These are phyloP conservation scores for Nidularia pulvinata DNA, from an alignment of 768 basidiomycete species.

Conservation along the genomic window DNA sequence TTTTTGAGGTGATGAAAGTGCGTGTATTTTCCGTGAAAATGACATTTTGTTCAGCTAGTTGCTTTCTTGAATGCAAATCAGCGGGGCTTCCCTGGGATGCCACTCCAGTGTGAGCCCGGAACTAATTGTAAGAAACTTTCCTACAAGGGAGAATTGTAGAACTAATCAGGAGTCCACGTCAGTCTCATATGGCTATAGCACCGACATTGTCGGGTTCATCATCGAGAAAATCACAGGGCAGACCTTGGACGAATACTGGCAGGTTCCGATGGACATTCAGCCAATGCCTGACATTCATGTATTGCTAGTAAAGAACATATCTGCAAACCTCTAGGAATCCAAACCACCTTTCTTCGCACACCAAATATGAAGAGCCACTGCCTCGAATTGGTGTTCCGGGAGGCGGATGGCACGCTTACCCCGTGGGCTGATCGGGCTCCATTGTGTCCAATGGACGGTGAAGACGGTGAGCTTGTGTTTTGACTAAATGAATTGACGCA, in stretches of 20 bases:
- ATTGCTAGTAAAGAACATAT: conserved; percentile 21
- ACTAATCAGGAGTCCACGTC: no score
- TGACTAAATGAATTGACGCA: not conserved
- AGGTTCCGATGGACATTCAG: conserved; percentile 2
- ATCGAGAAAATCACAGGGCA: conserved; percentile 23
- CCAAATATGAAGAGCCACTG: conserved; percentile 14
- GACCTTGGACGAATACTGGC: conserved; percentile 24
- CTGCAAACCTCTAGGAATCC: conserved; percentile 24
- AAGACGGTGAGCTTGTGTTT: not conserved
- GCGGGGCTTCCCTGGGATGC: conserved; percentile 16
- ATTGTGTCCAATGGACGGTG: not conserved
- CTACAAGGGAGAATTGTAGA: no score
- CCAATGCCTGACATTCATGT: not conserved
- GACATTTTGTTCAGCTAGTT: no score
- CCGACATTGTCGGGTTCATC: conserved; percentile 25
- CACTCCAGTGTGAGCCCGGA: conserved; percentile 23
- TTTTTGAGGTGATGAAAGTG: no score
- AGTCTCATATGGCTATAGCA: conserved; percentile 26
- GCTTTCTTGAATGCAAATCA: not conserved
- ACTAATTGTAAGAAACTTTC: conserved; percentile 16
- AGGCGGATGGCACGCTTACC: conserved; percentile 13
- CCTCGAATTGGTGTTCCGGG: conserved; percentile 14
- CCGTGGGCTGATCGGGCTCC: conserved; percentile 9
- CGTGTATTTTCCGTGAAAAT: no score
- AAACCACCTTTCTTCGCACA: conserved; percentile 22